These are phyloP conservation scores for Aspergillus fischeri DNA, from an alignment of 2,329 filamentous ascomycete species.

Conservation along the genomic window DNA sequence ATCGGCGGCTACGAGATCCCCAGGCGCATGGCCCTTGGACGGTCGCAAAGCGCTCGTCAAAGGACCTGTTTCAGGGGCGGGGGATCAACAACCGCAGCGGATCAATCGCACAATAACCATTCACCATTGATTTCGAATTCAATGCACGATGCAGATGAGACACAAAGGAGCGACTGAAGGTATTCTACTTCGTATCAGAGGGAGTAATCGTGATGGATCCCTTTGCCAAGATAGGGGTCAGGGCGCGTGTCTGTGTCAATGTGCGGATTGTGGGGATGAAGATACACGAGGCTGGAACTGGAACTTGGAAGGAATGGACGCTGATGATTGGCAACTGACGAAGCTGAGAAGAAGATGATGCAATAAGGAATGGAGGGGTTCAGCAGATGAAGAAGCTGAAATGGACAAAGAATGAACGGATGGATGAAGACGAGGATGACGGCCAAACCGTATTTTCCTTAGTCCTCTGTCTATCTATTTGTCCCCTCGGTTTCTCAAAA, in stretches of 20 bases:
- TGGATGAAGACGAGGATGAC: background rate
- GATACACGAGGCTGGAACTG: background rate
- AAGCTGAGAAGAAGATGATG: background rate
- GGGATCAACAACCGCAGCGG: slow-evolving; percentile 1
- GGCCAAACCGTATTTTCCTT: too few relatives aligned
- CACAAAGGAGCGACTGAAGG: background rate
- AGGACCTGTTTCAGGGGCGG: slow-evolving; percentile 1
- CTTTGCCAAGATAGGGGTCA: slow-evolving; percentile 14
- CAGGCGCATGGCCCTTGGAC: slow-evolving; percentile 14
- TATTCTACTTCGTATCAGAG: too few relatives aligned
- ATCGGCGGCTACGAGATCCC: slow-evolving; percentile 13
- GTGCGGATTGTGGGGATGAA: background rate
- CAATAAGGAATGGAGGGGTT: slow-evolving; percentile 5
- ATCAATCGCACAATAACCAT: slow-evolving; percentile 9
- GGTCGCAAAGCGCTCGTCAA: background rate
- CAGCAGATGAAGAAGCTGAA: background rate
- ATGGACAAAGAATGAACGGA: background rate
- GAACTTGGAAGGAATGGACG: background rate
- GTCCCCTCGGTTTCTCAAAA: background rate
- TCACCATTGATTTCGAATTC: background rate
- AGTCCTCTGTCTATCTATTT: too few relatives aligned
- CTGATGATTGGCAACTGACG: background rate
- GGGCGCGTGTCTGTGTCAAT: slow-evolving; percentile 9
- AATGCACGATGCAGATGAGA: background rate
- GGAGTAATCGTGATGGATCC: background rate